Evolutionary conservation across 345 rosid species (phyloP), one percentile per base, ranked within the genome.

Genomic region (Arabis alpina): DNA sequence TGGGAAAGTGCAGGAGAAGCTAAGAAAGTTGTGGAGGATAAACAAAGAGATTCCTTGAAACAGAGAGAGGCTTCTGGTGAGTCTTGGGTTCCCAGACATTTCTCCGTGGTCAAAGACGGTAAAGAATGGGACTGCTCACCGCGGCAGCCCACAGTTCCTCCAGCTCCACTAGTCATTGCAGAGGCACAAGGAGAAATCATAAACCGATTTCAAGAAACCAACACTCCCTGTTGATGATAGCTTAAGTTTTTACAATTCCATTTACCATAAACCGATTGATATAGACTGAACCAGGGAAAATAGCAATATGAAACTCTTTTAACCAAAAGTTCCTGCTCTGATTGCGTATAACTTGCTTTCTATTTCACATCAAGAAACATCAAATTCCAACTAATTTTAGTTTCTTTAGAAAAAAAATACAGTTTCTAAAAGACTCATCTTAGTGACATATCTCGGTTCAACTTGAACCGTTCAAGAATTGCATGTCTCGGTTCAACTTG

Each of bases 1-100:
- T 93, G 97, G 97, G 84, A 78, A 49, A 85, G 77, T 77, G 96
- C 94, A 16, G 79, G 76, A 15, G 85, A 85, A 71, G 88, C 86
- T 3, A 93, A 93, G 89, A 82, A 64, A 12, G 66, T 37, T 1
- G 68, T 90, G 4, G 98, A 93, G 78, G 87, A 82, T 44, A 80
- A 75, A 54, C 96, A 91, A 32, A 86, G 98, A 63, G 77, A 73
- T 70, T 44, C 72, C 2, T 52, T 54, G 41, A 89, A 64, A 71
- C 81, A 80, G 7, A 85, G 91, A 73, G 74, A 71, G 14, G 80
- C 88, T 28, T 69, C 30, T 13, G 87, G 83, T 8, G 82, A 82
- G 68, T 80, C 55, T 25, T 90, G 96, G 98, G 73, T 74, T 69
- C 88, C 97, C 4, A 83, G 80, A 58, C 82, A 87, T 77, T 91